Base-by-base conservation (phyloP, 345 rosid species). In the Eucalyptus erythrocorys region DNA sequence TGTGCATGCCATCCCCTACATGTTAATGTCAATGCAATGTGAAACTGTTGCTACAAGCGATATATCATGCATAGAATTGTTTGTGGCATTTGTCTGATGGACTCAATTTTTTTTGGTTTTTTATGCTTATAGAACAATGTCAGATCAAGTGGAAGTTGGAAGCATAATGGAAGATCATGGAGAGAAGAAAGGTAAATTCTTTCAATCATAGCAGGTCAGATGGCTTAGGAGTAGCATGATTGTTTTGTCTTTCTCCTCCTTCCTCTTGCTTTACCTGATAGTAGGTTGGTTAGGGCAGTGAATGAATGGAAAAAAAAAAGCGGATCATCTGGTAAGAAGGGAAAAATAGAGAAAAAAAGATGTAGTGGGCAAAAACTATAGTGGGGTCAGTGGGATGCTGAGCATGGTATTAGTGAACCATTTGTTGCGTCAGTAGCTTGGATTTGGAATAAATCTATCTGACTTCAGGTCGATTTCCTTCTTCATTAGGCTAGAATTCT, bases 151-250 rank as follows among this genome's bases (percentile, higher is more conserved):
- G 87, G 89, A 89, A 86, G 90, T 79, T 82, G 55, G 40, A 53
- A 89, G 48, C 50, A 64, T 87, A 84, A 88, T 32, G 66, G 87
- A 86, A 81, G 87, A 88, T 51, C 80, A 71, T 64, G 55, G 34
- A 16, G 87, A n/a, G 48, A 92, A 89, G 89, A 90, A 92, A 91
- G 90, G 90, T 86, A 86, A 91, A 86, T 64, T 37, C 37, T 71
- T 71, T 71, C 45, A 19, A 76, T 76, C 26, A 11, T 37, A 15
- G 47, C 84, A 76, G 45, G 15, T 40, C 47, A 21, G 47, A 40
- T 76, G 84, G 47, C 84, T 21, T 76, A 40, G 47, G 47, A 76
- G 27, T 40, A 40, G 84, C 47, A 40, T 76, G 84, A 11, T 76
- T 37, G 82, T 40, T 34, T 71, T 76, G 47, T 40, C 84, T 40